phyloP scores from a whole-genome alignment of 1,284 basidiomycete species.

The Phaffia rhodozyma region DNA sequence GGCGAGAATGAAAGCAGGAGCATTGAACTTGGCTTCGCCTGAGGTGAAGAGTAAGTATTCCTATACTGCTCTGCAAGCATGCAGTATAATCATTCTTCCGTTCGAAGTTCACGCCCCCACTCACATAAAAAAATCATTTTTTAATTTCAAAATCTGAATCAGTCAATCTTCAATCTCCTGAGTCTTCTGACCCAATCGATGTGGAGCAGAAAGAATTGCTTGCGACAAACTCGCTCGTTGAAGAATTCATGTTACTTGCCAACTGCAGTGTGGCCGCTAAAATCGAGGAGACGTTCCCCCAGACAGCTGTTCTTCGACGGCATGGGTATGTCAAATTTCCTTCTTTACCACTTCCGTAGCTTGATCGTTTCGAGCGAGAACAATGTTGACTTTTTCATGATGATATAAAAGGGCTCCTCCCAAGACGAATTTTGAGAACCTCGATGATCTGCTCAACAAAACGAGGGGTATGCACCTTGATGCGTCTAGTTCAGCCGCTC shows the following conservation, averaged over 20 bases:
- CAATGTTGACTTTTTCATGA: conserved; percentile 36
- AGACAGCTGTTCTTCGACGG: conserved; percentile 70
- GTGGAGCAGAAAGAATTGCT: conserved; percentile 89
- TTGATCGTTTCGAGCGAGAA: neutral
- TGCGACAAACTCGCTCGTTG: conserved; percentile 94
- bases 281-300: conserved; percentile 90
- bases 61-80: neutral
- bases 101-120: neutral
- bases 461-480: conserved; percentile 76
- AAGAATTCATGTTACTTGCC: conserved; percentile 98
- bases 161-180: conserved; percentile 78
- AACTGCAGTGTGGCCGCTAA: conserved; percentile 87
- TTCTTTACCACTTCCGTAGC: neutral
- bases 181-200: conserved; percentile 89
- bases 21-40: conserved; percentile 90
- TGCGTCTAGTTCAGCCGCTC: conserved; percentile 77
- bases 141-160: too few relatives aligned
- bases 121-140: too few relatives aligned
- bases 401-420: conserved; percentile 84
- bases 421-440: conserved; percentile 83
- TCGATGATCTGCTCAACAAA: conserved; percentile 85
- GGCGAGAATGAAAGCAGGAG: conserved; percentile 81
- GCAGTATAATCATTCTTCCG: too few relatives aligned
- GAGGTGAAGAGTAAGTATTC: conserved; percentile 63
- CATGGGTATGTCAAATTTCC: conserved; percentile 41